Evolutionary conservation across 129 eudicot species (phyloP), one percentile per base, ranked within the genome.

Genomic region (Flaveria robusta): DNA sequence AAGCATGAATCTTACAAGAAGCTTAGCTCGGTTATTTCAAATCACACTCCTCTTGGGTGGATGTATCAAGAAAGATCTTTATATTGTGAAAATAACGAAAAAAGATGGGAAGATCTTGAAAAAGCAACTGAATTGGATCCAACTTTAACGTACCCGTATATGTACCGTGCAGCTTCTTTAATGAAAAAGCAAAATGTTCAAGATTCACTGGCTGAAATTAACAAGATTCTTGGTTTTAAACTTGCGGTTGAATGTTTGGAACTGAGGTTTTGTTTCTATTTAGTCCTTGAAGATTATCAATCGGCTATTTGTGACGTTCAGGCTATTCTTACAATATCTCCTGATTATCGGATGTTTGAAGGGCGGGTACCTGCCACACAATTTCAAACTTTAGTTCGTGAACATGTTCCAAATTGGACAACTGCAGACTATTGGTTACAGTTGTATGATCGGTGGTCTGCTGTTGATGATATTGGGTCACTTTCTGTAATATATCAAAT

Each of bases 351-450:
- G 72, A 87, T 91, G 93, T 89, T 94, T 80, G 96, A 89, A 76
- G 97, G 97, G 47, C 88, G 93, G 26, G 98, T 94, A 18, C 88
- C 93, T 7, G 98, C 97, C 4, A 76, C 90, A 6, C 97, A 94
- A 75, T 88, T 94, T 41, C 93, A 91, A 66, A 85, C 87, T 14
- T 91, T 94, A 58, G 96, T 94, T 47, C 83, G 90, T 13, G 98
- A 94, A 73, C 98, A 94, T 81, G 98, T 94, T 9, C 89, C 92
- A 37, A 89, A 82, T 34, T 94, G 98, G 98, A 90, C 98, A 66
- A 86, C 96, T 26, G 98, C 98, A 9, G 98, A 94, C 80, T 94
- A 97, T 83, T 94, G 98, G 97, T 83, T 94, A 63, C 97, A 88
- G 80, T 71, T 94, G 42, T 94, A 94, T 79, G 97, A 94, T 73